Base-by-base conservation (phyloP, 1,139 yeast species). In the Zygosaccharomyces sapae region DNA sequence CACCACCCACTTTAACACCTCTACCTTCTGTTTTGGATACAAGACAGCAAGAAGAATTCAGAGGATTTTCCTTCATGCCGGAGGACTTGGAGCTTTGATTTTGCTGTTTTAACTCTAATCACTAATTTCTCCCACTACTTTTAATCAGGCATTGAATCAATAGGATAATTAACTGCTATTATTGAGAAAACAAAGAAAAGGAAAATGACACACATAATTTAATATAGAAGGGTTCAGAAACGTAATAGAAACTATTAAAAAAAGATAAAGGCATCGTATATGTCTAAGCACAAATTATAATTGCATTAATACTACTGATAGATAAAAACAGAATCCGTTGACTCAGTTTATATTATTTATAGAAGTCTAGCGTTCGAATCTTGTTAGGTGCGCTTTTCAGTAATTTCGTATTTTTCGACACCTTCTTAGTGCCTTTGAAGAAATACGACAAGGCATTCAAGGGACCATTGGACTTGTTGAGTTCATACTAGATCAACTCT, bases 1-100 rank as follows among this genome's bases (percentile, higher is more conserved):
- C 94, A 63, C 86, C 95, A 29, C 97, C 98, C 34, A 83, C 95
- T 45, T 75, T 92, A 68, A 92, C 98, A 0, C 98, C 98, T 1
- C 92, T 92, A 43, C 92, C 87, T 52, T 84, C 96, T 13, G 83
- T 86, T 3, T 75, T 92, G 64, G 85, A 95, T 12, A 81, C 94
- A 0, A 81, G 83, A 38, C 85, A 86, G 82, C 98, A 92, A 73
- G 97, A 92, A 62, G 95, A 88, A 71, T 92, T 92, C 76, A 81
- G 97, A 61, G 98, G 98, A 3, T 92, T 92, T 69, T 87, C 97
- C 1, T 92, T 88, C 66, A 80, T 88, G 62, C 80, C 87, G 38
- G 95, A 85, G 38, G 86, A 64, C 41, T 47, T 65, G 33, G 63
- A 57, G 39, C 46, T 65, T 33, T 65, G 44, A 54, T 7, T 4